A percentile compares a stretch with the other conserved stretches of the same genome.
phyloP scores from a whole-genome alignment of 805 yeast species.

The Starmerella geochares region DNA sequence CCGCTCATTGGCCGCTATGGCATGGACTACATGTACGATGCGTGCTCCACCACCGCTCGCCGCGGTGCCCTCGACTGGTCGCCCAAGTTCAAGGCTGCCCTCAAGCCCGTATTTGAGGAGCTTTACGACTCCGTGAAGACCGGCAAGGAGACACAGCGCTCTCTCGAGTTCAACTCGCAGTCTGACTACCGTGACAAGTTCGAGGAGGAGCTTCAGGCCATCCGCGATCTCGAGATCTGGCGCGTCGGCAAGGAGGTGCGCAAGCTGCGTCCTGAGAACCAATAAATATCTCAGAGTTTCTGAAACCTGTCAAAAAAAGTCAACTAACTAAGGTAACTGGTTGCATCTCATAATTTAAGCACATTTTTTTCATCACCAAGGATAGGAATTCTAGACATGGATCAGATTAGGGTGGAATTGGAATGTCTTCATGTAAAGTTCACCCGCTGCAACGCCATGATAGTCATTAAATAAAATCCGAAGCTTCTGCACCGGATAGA shows the following conservation, averaged over 20 bases:
- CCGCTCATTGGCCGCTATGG: conserved; percentile 99
- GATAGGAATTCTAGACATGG: too few relatives aligned
- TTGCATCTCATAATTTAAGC: background rate
- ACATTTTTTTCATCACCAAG: too few relatives aligned
- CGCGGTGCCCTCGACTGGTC: conserved; percentile 99
- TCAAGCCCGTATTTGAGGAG: conserved; percentile 96
- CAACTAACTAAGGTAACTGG: background rate
- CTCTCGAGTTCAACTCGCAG: conserved; percentile 96
- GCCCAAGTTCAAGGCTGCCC: conserved; percentile 96
- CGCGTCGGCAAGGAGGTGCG: conserved; percentile 98
- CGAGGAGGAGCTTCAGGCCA: conserved; percentile 82
- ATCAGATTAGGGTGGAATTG: too few relatives aligned
- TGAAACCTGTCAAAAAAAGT: background rate
- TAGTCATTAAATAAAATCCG: too few relatives aligned
- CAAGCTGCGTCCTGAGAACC: conserved; percentile 99
- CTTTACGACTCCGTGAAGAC: conserved; percentile 89
- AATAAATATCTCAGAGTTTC: too few relatives aligned
- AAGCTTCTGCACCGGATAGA: too few relatives aligned
- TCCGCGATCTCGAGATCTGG: conserved; percentile 99
- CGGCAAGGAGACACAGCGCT: conserved; percentile 96
- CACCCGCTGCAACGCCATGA: too few relatives aligned
- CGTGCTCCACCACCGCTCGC: conserved; percentile 99
- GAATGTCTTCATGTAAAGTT: too few relatives aligned
- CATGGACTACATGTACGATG: conserved; percentile 99
- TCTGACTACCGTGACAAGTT: conserved; percentile 94